These are phyloP conservation scores for Chrysoporthe deuterocubensis DNA, from an alignment of 2,329 filamentous ascomycete species.

Conservation along the genomic window DNA sequence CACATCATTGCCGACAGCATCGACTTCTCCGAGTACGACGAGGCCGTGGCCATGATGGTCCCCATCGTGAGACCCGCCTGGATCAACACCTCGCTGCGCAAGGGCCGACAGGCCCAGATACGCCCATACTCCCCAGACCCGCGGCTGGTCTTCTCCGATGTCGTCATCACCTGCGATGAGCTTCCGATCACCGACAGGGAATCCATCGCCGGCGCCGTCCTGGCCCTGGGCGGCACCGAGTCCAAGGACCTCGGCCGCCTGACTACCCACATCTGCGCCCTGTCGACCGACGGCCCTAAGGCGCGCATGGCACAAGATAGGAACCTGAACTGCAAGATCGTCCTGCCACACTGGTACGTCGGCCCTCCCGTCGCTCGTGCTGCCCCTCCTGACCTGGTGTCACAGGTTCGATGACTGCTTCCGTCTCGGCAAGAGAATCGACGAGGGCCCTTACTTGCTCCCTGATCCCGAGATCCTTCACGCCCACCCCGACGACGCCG, in stretches of 20 bases:
- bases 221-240: slow-evolving; percentile 87
- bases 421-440: slow-evolving; percentile 87
- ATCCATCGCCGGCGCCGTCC: slow-evolving; percentile 84
- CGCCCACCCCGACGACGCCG: slow-evolving; percentile 56
- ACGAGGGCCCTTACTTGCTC: slow-evolving; percentile 82
- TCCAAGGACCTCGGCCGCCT: slow-evolving; percentile 70
- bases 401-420: slow-evolving; percentile 93
- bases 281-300: slow-evolving; percentile 75
- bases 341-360: slow-evolving; percentile 86
- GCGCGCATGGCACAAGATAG: slow-evolving; percentile 66
- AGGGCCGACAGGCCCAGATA: slow-evolving; percentile 73
- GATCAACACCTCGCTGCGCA: slow-evolving; percentile 73
- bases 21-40: slow-evolving; percentile 87
- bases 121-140: slow-evolving; percentile 91
- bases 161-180: slow-evolving; percentile 81
- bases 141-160: slow-evolving; percentile 83
- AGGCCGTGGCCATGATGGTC: slow-evolving; percentile 75
- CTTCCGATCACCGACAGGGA: slow-evolving; percentile 87
- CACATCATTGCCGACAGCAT: slow-evolving; percentile 73
- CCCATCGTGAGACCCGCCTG: slow-evolving; percentile 83
- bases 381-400: background rate
- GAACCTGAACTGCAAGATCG: slow-evolving; percentile 75
- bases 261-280: slow-evolving; percentile 87
- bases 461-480: slow-evolving; percentile 85
- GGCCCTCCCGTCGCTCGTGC: background rate